Evolutionary conservation across 2,329 filamentous ascomycete species (phyloP), one percentile per base, ranked within the genome.

Genomic region (Camillea tinctor): DNA sequence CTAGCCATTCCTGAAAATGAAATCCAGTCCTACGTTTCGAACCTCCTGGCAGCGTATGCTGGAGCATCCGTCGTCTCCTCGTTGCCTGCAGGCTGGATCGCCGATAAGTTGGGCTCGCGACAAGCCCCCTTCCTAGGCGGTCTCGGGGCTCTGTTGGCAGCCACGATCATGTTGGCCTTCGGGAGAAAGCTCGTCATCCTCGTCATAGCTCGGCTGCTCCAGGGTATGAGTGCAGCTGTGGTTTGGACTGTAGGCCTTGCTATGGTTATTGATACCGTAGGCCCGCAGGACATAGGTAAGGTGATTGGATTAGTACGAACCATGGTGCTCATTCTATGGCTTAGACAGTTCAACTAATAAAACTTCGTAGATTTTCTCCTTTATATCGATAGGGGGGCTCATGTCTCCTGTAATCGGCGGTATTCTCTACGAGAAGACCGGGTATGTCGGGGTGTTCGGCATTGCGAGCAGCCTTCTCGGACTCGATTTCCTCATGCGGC

Each of bases 371-470:
- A 82, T 87, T 7, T 86, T 85, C 70, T 83, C 82, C 60, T 81
- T 88, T 62, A 82, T 87, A 55, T 82, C 81, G 0, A 76, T 85
- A 0, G 86, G 85, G 0, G 80, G 81, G 50, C 73, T 89, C 4
- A 73, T 82, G 17, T 80, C 84, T 0, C 87, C 87, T 0, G 76
- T 86, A 0, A 71, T 87, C 0, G 87, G 87, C 2, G 87, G 87
- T 0, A 67, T 87, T 0, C 71, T 89, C 1, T 89, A 88, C 68
- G 77, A 82, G 24, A 82, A 82, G 65, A 79, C 80, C 0, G 87
- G 86, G 2, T 84, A 84, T 66, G 69, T 72, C 13, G 85, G 84
- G 0, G 85, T 89, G 0, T 88, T 88, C 68, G 80, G 79, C 0
- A 73, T 88, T 22, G 81, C 80, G 0, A 77, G 85, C 53, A 80